phyloP scores from a whole-genome alignment of 1,139 yeast genomes.

The Debaryomycetaceae sp. region DNA sequence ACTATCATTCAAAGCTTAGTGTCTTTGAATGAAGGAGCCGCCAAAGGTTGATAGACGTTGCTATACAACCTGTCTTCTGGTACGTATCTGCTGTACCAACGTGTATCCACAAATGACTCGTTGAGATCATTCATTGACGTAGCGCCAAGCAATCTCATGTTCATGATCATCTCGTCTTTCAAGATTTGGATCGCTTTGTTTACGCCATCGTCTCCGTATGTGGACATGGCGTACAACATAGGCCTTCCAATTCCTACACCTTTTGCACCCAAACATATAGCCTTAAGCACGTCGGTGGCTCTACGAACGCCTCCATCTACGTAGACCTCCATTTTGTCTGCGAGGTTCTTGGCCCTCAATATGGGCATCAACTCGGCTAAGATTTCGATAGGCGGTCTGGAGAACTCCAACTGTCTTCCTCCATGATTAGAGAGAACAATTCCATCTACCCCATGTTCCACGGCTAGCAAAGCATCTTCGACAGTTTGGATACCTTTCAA shows the following conservation, averaged over 20 bases:
- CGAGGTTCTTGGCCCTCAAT: slow-evolving; percentile 41
- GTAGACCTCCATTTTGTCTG: slow-evolving; percentile 49
- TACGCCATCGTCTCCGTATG: slow-evolving; percentile 80
- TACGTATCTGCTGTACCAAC: slow-evolving; percentile 15
- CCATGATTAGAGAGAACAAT: slow-evolving; percentile 71
- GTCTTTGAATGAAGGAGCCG: slow-evolving; percentile 30
- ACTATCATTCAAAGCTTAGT: slow-evolving; percentile 5
- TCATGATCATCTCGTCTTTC: slow-evolving; percentile 79
- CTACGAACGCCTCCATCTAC: slow-evolving; percentile 70
- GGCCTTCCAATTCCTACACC: slow-evolving; percentile 79
- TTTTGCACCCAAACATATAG: slow-evolving; percentile 64
- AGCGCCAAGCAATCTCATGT: slow-evolving; percentile 85
- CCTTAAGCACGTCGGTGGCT: slow-evolving; percentile 64
- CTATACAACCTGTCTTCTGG: slow-evolving; percentile 38
- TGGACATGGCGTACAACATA: slow-evolving; percentile 65
- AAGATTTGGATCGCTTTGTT: slow-evolving; percentile 70
- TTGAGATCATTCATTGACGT: slow-evolving; percentile 60
- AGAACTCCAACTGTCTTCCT: slow-evolving; percentile 68
- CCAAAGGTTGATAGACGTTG: slow-evolving; percentile 37
- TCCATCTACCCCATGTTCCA: slow-evolving; percentile 60
- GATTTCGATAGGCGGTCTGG: slow-evolving; percentile 66
- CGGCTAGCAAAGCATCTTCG: slow-evolving; percentile 64
- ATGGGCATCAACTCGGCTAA: slow-evolving; percentile 61
- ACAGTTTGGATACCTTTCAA: slow-evolving; percentile 71
- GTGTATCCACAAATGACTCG: slow-evolving; percentile 37